Percentiles rank a stretch among this genome's conserved stretches.
phyloP scores from a whole-genome alignment of 257 asterid species.

The Knoxia roxburghii region DNA sequence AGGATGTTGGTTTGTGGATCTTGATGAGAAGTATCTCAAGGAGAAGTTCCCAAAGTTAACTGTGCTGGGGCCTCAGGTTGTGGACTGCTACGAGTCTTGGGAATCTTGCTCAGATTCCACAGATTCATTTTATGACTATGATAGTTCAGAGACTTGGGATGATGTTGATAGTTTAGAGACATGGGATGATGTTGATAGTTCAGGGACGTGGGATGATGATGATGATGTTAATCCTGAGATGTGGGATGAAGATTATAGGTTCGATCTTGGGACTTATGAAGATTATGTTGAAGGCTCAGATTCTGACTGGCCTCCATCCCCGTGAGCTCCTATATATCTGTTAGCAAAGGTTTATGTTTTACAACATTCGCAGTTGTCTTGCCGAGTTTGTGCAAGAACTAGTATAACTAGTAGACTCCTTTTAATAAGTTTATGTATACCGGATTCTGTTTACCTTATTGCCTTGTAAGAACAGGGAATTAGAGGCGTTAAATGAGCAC shows the following conservation, averaged over 20 bases:
- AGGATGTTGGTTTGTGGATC: slow-evolving; percentile 49
- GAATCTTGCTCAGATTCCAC: slow-evolving; percentile 37
- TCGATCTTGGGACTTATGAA: slow-evolving; percentile 36
- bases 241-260: slow-evolving; percentile 33
- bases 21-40: slow-evolving; percentile 32
- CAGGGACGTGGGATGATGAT: slow-evolving; percentile 7
- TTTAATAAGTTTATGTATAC: not conserved
- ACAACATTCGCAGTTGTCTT: not conserved
- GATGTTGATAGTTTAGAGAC: slow-evolving; percentile 26
- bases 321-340: slow-evolving; percentile 15
- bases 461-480: no score
- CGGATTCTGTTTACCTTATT: not conserved
- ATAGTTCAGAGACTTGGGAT: slow-evolving; percentile 22
- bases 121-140: slow-evolving; percentile 32
- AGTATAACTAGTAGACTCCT: not conserved
- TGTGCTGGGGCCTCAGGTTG: slow-evolving; percentile 36
- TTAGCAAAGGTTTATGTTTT: not conserved
- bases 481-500: no score
- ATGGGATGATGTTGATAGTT: slow-evolving; percentile 26
- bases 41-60: slow-evolving; percentile 30
- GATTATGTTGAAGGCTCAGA: slow-evolving; percentile 26
- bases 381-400: not conserved
- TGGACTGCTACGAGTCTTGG: slow-evolving; percentile 38
- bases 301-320: slow-evolving; percentile 50
- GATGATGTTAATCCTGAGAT: no score